Conservation (phyloP, 345 rosid species). For the Salix suchowensis region DNA sequence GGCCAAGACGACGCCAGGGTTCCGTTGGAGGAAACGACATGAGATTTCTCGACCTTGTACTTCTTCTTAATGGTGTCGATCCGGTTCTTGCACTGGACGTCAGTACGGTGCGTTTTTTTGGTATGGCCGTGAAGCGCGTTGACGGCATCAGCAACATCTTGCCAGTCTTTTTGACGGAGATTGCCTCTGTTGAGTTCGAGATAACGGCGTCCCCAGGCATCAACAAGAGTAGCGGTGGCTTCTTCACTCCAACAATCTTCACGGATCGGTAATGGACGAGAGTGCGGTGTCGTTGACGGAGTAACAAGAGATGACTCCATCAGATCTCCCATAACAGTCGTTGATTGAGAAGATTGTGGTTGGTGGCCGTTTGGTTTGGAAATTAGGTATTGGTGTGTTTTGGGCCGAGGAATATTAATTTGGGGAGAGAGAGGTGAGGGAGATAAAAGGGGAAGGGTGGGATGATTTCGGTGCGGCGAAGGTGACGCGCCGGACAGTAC, state of each 20-base stretch:
- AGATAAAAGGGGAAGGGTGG: slow-evolving; percentile 12
- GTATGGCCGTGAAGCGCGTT: slow-evolving; percentile 78
- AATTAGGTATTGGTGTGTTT: neutral
- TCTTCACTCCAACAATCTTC: slow-evolving; percentile 99
- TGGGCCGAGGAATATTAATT: neutral
- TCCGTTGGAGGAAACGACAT: slow-evolving; percentile 57
- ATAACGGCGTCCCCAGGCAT: slow-evolving; percentile 90
- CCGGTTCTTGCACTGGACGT: slow-evolving; percentile 97
- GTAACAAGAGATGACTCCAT: slow-evolving; percentile 12
- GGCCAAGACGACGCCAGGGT: slow-evolving; percentile 66
- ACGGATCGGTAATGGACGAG: slow-evolving; percentile 55
- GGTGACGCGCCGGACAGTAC: slow-evolving; percentile 29
- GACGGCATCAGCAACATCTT: slow-evolving; percentile 90
- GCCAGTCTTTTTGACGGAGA: slow-evolving; percentile 99
- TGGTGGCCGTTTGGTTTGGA: neutral
- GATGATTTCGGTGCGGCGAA: slow-evolving; percentile 25
- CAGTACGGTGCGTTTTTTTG: slow-evolving; percentile 89
- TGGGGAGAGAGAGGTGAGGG: neutral
- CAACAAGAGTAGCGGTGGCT: slow-evolving; percentile 89
- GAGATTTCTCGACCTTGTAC: slow-evolving; percentile 86
- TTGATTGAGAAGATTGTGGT: neutral
- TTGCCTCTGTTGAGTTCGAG: slow-evolving; percentile 84
- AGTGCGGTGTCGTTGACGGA: slow-evolving; percentile 17
- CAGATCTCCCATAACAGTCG: slow-evolving; percentile 16
- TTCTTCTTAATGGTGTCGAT: slow-evolving; percentile 96